Base-by-base conservation (phyloP, 768 basidiomycete genomes). In the Russula vinacea region DNA sequence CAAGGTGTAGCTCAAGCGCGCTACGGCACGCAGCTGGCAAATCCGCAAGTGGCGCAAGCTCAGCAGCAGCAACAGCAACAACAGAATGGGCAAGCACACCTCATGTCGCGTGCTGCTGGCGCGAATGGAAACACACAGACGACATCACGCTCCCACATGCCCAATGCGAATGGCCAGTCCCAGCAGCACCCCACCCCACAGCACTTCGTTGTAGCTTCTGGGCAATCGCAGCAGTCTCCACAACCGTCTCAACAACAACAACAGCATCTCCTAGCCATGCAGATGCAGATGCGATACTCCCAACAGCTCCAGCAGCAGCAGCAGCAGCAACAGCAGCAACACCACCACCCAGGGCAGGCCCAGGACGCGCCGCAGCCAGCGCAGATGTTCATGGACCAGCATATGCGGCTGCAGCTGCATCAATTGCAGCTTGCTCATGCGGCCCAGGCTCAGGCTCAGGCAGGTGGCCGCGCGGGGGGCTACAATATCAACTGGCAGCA, bases 61-160 rank as follows among this genome's bases (percentile, higher is more conserved):
- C 63, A 69, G n/a, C 62, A 71, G 5, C 65, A 70, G 14, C 72
- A 72, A n/a, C 61, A 67, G 19, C 71, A 61, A 53, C 69, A 33
- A 68, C 73, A 45, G 62, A 68, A 33, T 71, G 71, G 50, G 24
- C 70, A 54, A 49, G 53, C 65, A 3, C 53, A 61, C 67, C 60
- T 67, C 13, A 62, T 70, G 24, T 53, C 68, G 4, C 71, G 69
- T 3, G 69, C 66, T n/a, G n/a, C n/a, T n/a, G n/a, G n/a, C n/a
- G n/a, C 59, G 19, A 55, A 35, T 44, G 65, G 64, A 45, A 66
- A 54, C n/a, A 42, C 44, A 24, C 68, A 47, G 45, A 22, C 39
- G n/a, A 54, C 66, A 32, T 45, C 64, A 17, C 61, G 44, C 58
- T 70, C 65, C 22, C 69, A 68, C 29, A 65, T 66, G 57, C 63